Conservation (phyloP, 208 protist genomes). For the Pavlovales sp. region DNA sequence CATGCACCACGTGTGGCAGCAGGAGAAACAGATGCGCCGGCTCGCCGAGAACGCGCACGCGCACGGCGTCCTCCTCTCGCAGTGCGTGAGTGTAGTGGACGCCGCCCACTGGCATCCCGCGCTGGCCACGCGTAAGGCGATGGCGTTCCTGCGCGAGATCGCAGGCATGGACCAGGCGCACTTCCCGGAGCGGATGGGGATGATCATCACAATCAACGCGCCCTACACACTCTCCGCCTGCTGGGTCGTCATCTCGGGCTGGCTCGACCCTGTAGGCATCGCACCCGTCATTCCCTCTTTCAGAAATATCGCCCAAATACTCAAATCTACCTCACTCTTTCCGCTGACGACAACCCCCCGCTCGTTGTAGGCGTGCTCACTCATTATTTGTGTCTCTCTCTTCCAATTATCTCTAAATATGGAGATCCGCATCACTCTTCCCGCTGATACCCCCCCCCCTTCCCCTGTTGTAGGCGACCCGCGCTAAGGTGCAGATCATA, state of each 20-base stretch:
- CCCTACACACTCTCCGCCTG: neutral
- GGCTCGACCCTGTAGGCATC: conserved; percentile 1
- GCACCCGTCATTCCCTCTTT: too few species aligned
- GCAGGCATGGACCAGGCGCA: neutral
- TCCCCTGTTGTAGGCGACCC: too few species aligned
- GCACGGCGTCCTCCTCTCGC: neutral
- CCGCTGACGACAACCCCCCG: too few species aligned
- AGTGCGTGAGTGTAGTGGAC: neutral
- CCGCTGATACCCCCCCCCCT: too few species aligned
- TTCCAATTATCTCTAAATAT: too few species aligned
- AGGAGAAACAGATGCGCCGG: neutral
- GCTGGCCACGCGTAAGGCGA: neutral
- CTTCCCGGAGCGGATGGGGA: neutral
- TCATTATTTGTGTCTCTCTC: too few species aligned
- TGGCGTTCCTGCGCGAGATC: neutral
- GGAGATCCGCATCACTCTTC: too few species aligned
- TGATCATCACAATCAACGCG: neutral
- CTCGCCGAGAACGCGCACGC: too few species aligned
- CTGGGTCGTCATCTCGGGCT: neutral
- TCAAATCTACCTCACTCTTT: too few species aligned
- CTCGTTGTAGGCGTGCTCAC: too few species aligned
- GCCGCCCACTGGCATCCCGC: neutral
- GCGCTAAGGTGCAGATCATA: neutral
- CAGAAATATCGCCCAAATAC: too few species aligned
- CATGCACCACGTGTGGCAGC: neutral